Base-by-base conservation (phyloP, 1,139 yeast genomes). In the Yamadazyma triangularis region DNA sequence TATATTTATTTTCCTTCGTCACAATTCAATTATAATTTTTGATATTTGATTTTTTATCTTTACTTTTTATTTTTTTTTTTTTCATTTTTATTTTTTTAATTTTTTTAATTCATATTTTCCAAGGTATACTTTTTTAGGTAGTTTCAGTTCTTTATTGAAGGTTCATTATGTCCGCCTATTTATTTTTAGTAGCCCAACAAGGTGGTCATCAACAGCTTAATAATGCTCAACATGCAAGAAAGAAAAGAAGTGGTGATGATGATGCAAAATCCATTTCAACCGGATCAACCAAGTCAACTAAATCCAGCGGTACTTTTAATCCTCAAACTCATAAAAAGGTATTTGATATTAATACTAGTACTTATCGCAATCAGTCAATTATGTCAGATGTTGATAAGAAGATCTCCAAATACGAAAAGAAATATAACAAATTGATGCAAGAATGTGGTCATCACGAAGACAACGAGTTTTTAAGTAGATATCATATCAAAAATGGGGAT, bases 391-490 rank as follows among this genome's bases (percentile, higher is more conserved):
- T 41, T 25, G 59, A 50, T 25, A 37, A 29, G 23, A 47, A 42
- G 19, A 28, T 48, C 9, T 31, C 36, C 6, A 45, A 38, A 18
- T 56, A 44, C 37, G 51, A 53, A 28, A 24, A 29, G 8, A 38
- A 39, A 12, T 43, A 41, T 30, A 27, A 38, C 8, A 25, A 29
- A 35, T 25, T 44, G 4, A 24, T 13, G 4, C 27, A 24, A 11
- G 40, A 45, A 13, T 38, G 37, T 26, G 44, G 39, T 21, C 44
- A 35, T 26, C 48, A 53, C 28, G 34, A 41, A 4, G 28, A 40
- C 15, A 56, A 54, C 29, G 47, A 38, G 20, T 29, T 33, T 35
- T 26, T 56, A 30, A 55, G 52, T 34, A 36, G 40, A 8, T 40
- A 33, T 18, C 36, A 29, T 15, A 19, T 25, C 5, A 21, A 38